Base-by-base conservation (phyloP, 495 filamentous ascomycete genomes). In the Podospora sp. region DNA sequence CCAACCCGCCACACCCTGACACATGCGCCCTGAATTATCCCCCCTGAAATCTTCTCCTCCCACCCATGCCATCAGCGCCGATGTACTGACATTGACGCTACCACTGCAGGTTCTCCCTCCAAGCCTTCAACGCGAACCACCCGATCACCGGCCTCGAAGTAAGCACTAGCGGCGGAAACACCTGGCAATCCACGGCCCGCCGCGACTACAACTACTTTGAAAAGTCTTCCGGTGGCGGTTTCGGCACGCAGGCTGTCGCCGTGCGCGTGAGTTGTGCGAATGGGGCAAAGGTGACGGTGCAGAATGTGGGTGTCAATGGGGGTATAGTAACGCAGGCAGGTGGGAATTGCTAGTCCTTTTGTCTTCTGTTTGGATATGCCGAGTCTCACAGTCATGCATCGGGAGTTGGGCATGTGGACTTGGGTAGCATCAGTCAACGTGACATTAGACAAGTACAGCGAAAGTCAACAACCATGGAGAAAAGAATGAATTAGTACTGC, bases 171-270 rank as follows among this genome's bases (percentile, higher is more conserved):
- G 79, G 81, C 26, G 85, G 85, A 20, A 78, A 67, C 53, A 83
- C 79, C 11, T 89, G 85, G 85, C 73, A 81, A 69, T 50, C 66
- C 22, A 85, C 85, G 1, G 79, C 77, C 6, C 71, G 86, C 7
- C 75, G 77, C 26, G 73, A 74, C n/a, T 88, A 89, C 72, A 88
- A 89, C 77, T 89, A 80, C 78, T 89, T 88, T 65, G 84, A 88
- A 78, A 80, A 84, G 64, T 25, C 71, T 1, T 76, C 76, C 53
- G 86, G 86, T 0, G 85, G 86, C 62, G 83, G 85, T 0, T 82
- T 81, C 0, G 78, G 78, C 3, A 84, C 73, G 18, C 82, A 87
- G 3, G 79, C 83, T 74, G 80, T 88, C 1, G 75, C 78, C 27
- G 80, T 88, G 16, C 52, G 66, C 1, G 56, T 68, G 1, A 68